These are phyloP conservation scores for Micromonas commoda DNA, from an alignment of 139 green algal species.

Conservation along the genomic window DNA sequence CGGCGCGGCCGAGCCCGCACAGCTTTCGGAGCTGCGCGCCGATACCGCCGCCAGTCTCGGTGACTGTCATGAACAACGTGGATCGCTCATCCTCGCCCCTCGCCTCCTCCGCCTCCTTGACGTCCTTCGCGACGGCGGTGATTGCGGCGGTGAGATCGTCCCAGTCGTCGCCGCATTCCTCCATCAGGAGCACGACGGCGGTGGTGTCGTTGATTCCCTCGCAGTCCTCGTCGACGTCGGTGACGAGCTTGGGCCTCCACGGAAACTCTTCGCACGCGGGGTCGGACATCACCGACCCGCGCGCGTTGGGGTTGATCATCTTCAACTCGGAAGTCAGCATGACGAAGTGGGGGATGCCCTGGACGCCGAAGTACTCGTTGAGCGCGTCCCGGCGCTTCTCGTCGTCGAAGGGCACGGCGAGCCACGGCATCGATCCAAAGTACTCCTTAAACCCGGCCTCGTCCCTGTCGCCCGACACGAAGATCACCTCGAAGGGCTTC, in stretches of 20 bases:
- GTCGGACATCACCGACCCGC: neutral
- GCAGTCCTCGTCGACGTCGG: neutral
- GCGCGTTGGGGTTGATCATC: neutral
- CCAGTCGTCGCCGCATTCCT: neutral
- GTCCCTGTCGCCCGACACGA: neutral
- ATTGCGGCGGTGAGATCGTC: too few relatives aligned
- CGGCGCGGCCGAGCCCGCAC: too few relatives aligned
- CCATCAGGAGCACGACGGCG: neutral
- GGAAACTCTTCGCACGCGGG: slow-evolving; percentile 1
- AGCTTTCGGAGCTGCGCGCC: too few relatives aligned
- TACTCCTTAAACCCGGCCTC: slow-evolving; percentile 17
- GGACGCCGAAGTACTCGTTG: neutral
- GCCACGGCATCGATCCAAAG: slow-evolving; percentile 24
- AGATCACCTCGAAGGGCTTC: slow-evolving; percentile 18
- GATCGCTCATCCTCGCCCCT: too few relatives aligned
- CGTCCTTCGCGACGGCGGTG: too few relatives aligned
- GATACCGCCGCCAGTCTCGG: too few relatives aligned
- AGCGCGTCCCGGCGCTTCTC: neutral
- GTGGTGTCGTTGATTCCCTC: neutral
- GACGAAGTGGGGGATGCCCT: slow-evolving; percentile 1
- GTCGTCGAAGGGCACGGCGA: slow-evolving; percentile 11
- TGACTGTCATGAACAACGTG: too few relatives aligned
- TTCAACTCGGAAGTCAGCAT: neutral
- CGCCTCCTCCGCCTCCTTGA: too few relatives aligned
- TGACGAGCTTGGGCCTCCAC: neutral